Base-by-base conservation (phyloP, 2,329 filamentous ascomycete species). In the Geosmithia flava region DNA sequence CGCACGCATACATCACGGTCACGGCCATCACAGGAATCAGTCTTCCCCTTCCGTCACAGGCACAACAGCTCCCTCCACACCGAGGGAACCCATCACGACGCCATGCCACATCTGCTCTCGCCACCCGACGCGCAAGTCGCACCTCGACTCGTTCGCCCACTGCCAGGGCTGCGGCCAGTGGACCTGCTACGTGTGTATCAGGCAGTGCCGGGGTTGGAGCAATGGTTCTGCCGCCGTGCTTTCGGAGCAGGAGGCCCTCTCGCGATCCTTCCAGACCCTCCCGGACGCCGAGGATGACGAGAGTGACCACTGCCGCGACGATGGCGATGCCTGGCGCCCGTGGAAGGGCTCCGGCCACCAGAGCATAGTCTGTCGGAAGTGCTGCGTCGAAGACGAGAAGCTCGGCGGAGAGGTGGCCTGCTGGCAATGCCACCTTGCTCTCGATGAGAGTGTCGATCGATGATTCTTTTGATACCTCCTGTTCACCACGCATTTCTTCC, bases 101-200 rank as follows among this genome's bases (percentile, higher is more conserved):
- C 73, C 81, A 0, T 87, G 83, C 60, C 79, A 85, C 63, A 76
- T 85, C 53, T 87, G 83, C 68, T 75, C 76, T 55, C 75, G 80
- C 42, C 74, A 75, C 48, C 83, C 83, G 1, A 81, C 72, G 47
- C 78, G 78, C 54, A 83, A 77, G 58, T 72, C 71, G 6, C 80
- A 86, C 49, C 70, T 86, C 33, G 80, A 84, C 59, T 77, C 75
- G 10, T 85, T 80, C 57, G 74, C 79, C 44, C 70, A 79, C 55
- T 87, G 83, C 59, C 66, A 75, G 53, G 72, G 75, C 15, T 87
- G 83, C 57, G 68, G 71, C 10, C 67, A 75, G 52, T 70, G 80
- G 42, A 77, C 81, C 1, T 87, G 83, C 59, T 85, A 76, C 56
- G 70, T 87, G n/a, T 87, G 83, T 59, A 75, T 84, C 43, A 67